Base-by-base conservation (phyloP, 176 grass and related monocot genomes). In the Musa acuminata region DNA sequence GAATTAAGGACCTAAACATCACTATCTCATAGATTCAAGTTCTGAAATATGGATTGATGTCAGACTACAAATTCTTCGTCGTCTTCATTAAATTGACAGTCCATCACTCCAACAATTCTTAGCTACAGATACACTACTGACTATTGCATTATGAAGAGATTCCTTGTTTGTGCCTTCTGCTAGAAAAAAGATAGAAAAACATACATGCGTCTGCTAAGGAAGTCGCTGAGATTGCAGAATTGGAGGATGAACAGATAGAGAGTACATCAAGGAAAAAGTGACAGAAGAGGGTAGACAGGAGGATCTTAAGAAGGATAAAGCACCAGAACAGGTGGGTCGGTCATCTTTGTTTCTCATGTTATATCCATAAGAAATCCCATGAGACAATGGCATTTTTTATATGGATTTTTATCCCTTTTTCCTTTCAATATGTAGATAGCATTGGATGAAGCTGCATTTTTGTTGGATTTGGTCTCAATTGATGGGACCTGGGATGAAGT, bases 171-270 rank as follows among this genome's bases (percentile, higher is more conserved):
- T 63, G 43, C 1, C 11, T 68, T 13, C 12, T 73, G 35, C 2
- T 29, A 29, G 29, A 29, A 29, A 29, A 29, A 22, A 51, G 43
- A 74, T 29, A 79, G 54, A 20, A 13, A 58, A 49, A 80, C 16
- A 16, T 21, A 5, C 60, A 21, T 9, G 3, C 8, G 43, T 76
- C 55, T 80, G 43, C 69, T 63, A 81, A 98, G 95, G 95, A 98
- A 69, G 90, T 89, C 53, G 90, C 94, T 78, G 90, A 87, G 58
- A 67, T 98, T 89, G 95, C 90, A 64, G 85, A 85, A 62, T 98
- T 90, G 95, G 90, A 98, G 77, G 95, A 98, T 76, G 94, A 98
- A 81, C 95, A 98, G 51, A 89, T 98, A 2, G 90, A 98, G 54
- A 24, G 24, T 98, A 93, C 71, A 84, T 98, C 75, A 83, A 89